Conservation (phyloP, 2,329 filamentous ascomycete genomes). For the Parascedosporium putredinis region DNA sequence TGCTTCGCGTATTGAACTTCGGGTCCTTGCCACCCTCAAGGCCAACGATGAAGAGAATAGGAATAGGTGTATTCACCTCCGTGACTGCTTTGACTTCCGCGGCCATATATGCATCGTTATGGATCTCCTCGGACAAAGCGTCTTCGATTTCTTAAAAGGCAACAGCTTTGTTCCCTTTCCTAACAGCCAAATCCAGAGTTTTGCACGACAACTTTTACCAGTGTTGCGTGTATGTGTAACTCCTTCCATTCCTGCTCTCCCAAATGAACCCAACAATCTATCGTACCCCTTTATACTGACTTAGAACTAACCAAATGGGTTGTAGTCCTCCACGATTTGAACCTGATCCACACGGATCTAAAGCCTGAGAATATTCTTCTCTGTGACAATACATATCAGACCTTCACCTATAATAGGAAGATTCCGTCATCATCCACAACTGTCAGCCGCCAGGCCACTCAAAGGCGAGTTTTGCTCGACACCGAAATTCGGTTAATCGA, state of each 20-base stretch:
- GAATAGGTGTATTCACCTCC: conserved; percentile 92
- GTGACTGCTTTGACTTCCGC: conserved; percentile 94
- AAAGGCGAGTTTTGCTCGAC: conserved; percentile 54
- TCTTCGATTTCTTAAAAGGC: conserved; percentile 95
- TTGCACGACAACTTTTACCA: conserved; percentile 96
- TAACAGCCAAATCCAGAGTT: conserved; percentile 95
- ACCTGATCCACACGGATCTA: conserved; percentile 84
- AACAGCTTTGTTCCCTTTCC: conserved; percentile 95
- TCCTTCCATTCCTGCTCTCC: too few species aligned
- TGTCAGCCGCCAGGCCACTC: conserved; percentile 49
- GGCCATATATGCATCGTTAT: conserved; percentile 88
- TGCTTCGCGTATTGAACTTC: conserved; percentile 85
- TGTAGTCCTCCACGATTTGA: conserved; percentile 85
- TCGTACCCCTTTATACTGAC: conserved; percentile 12
- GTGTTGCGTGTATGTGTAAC: conserved; percentile 92
- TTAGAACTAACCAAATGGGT: neutral
- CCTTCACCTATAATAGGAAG: conserved; percentile 59
- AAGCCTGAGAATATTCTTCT: conserved; percentile 63
- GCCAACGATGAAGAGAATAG: conserved; percentile 86
- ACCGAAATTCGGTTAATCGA: conserved; percentile 62
- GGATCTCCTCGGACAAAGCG: conserved; percentile 78
- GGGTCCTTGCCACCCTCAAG: conserved; percentile 83
- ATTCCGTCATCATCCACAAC: conserved; percentile 57
- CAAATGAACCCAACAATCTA: too few species aligned
- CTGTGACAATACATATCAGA: conserved; percentile 55